Percentiles rank a stretch among this genome's conserved stretches.
These are phyloP conservation scores for Hyaloscypha bicolor DNA, from an alignment of 495 filamentous ascomycete species.

Conservation along the genomic window DNA sequence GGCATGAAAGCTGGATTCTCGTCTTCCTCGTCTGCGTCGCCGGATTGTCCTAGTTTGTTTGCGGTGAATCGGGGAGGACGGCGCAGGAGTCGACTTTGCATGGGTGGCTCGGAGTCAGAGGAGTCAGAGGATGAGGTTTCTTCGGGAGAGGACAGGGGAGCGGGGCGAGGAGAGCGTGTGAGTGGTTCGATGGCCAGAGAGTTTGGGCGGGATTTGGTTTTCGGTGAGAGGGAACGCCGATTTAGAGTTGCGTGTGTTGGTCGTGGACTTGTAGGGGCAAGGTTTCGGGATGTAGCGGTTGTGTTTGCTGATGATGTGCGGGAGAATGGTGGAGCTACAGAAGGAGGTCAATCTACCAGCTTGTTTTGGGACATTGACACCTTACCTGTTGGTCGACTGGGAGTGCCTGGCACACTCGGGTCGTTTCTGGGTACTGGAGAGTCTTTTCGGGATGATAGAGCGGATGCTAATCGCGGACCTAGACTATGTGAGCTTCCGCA, in stretches of 20 bases:
- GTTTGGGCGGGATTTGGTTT: constrained; percentile 20
- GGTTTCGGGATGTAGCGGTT: constrained; percentile 40
- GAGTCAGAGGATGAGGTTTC: constrained; percentile 38
- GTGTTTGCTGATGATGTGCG: constrained; percentile 64
- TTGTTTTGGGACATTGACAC: not conserved
- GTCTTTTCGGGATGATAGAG: constrained; percentile 67
- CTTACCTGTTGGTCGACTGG: constrained; percentile 26
- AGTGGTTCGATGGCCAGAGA: constrained; percentile 11
- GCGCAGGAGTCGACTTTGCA: constrained; percentile 56
- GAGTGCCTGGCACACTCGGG: constrained; percentile 21
- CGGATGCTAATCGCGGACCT: constrained; percentile 60
- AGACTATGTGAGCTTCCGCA: constrained; percentile 14
- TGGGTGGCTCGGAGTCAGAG: constrained; percentile 30
- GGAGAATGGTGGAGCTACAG: constrained; percentile 41
- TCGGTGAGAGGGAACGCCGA: constrained; percentile 25
- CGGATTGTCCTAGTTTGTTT: constrained; percentile 42
- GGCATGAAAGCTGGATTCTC: constrained; percentile 76
- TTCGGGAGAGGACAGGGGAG: constrained; percentile 33
- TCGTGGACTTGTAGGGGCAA: constrained; percentile 21
- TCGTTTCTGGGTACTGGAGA: constrained; percentile 54
- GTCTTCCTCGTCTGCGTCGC: constrained; percentile 60
- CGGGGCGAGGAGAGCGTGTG: constrained; percentile 18
- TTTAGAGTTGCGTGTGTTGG: constrained; percentile 23
- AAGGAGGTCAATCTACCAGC: not conserved
- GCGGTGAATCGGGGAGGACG: constrained; percentile 53